Conservation (phyloP, 768 basidiomycete species). For the Crucibulum laeve region DNA sequence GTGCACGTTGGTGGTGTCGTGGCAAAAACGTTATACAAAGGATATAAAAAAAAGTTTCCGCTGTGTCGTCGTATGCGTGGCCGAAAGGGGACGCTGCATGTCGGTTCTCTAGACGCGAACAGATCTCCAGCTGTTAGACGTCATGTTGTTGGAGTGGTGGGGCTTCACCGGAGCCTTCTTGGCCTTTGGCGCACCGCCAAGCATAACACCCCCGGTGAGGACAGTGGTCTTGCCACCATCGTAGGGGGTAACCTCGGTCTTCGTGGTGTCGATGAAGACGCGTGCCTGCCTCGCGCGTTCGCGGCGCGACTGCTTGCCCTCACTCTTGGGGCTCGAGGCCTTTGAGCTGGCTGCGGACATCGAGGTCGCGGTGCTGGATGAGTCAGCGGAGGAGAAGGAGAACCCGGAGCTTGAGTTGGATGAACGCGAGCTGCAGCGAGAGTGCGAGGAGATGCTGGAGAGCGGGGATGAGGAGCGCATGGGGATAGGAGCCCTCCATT, state of each 20-base stretch:
- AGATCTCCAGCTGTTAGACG: constrained; percentile 52
- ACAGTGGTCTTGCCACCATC: constrained; percentile 17
- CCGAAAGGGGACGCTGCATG: too few relatives aligned
- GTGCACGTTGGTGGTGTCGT: constrained; percentile 10
- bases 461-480: constrained; percentile 51
- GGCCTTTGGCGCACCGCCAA: constrained; percentile 41
- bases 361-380: constrained; percentile 41
- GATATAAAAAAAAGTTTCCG: constrained; percentile 3
- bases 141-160: constrained; percentile 19
- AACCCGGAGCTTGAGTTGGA: constrained; percentile 66
- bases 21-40: not conserved
- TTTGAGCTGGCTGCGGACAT: constrained; percentile 27
- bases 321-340: constrained; percentile 16
- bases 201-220: not conserved
- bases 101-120: constrained; percentile 43
- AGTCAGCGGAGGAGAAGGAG: constrained; percentile 50
- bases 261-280: constrained; percentile 70
- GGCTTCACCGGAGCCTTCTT: constrained; percentile 15
- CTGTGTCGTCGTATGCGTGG: constrained; percentile 10
- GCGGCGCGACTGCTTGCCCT: constrained; percentile 56
- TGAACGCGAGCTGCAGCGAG: constrained; percentile 68
- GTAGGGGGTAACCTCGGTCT: constrained; percentile 79
- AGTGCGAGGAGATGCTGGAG: constrained; percentile 54
- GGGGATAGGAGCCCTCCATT: constrained; percentile 64
- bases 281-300: constrained; percentile 65